Conservation (phyloP, 768 basidiomycete genomes). For the Hypsizygus marmoreus region DNA sequence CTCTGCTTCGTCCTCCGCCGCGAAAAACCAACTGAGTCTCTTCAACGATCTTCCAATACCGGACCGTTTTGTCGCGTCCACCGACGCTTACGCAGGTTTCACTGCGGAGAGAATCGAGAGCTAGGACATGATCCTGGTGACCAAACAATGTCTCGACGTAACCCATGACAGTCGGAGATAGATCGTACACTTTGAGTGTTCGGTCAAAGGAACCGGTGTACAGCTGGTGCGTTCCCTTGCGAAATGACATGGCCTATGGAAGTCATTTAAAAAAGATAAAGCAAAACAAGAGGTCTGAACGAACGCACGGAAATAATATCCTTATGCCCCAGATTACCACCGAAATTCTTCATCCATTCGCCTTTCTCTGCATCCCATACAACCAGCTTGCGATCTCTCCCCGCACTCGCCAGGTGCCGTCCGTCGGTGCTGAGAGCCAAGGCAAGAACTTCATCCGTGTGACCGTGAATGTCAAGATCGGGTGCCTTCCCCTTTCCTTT, state of each 20-base stretch:
- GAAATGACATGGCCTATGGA: conserved; percentile 66
- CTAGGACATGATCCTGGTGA: conserved; percentile 86
- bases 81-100: conserved; percentile 89
- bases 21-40: conserved; percentile 95
- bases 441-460: conserved; percentile 83
- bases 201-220: conserved; percentile 85
- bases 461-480: conserved; percentile 59
- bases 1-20: conserved; percentile 85
- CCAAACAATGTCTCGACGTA: conserved; percentile 97
- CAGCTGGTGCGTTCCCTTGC: conserved; percentile 73
- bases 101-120: conserved; percentile 76
- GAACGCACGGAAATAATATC: conserved; percentile 38
- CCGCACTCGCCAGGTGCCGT: conserved; percentile 82
- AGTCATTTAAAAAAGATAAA: conserved; percentile 3
- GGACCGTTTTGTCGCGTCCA: conserved; percentile 85
- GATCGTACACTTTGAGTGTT: conserved; percentile 85
- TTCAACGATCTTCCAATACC: conserved; percentile 96
- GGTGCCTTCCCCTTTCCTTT: conserved; percentile 55
- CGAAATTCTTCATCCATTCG: conserved; percentile 78
- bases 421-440: conserved; percentile 88
- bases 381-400: conserved; percentile 78
- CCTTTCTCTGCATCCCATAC: conserved; percentile 83
- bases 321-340: conserved; percentile 73
- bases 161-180: conserved; percentile 72
- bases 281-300: not conserved